Evolutionary conservation across 2,329 filamentous ascomycete species (phyloP), one percentile per base, ranked within the genome.

Genomic region (Cephalotrichum gorgonifer): DNA sequence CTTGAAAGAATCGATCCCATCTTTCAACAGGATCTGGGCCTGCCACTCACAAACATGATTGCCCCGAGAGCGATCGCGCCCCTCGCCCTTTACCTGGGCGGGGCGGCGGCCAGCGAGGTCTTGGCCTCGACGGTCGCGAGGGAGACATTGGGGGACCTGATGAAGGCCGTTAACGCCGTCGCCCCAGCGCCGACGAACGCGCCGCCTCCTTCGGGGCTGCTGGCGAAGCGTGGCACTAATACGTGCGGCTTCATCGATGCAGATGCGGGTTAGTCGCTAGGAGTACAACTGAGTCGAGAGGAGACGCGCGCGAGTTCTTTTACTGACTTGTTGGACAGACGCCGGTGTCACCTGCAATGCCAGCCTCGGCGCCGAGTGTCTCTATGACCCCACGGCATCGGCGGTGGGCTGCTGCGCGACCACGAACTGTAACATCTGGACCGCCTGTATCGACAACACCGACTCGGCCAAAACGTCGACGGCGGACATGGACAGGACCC

Each of bases 351-450:
- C 46, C 7, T 48, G 46, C 28, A 14, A 27, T 28, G 35, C 46
- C 33, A 38, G 31, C 28, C 44, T 47, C 26, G 46, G 35, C 27
- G 25, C 46, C n/a, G 46, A 48, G 33, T 48, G 46, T 43, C 35
- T 48, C 11, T 42, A 42, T 12, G 46, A 48, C 12, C 17, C 23
- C 3, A 22, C 3, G n/a, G 46, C 46, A 17, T 42, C 35, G 9
- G 46, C 46, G 8, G 28, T 48, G 11, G 46, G 46, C 27, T 48
- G 46, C 38, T 48, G 46, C 46, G 46, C 46, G 46, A 48, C 46
- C 17, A 31, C 23, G 2, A 43, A n/a, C 38, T 48, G 46, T 28
- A 23, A 43, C 27, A 48, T 48, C 38, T 48, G 46, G 46, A 48
- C 46, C 11, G 46, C 46, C 27, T 48, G 46, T 20, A n/a, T 48